A percentile compares a stretch with the other conserved stretches of the same genome.
phyloP scores from a whole-genome alignment of 2,329 filamentous ascomycete species.

The Penicillium sp. region DNA sequence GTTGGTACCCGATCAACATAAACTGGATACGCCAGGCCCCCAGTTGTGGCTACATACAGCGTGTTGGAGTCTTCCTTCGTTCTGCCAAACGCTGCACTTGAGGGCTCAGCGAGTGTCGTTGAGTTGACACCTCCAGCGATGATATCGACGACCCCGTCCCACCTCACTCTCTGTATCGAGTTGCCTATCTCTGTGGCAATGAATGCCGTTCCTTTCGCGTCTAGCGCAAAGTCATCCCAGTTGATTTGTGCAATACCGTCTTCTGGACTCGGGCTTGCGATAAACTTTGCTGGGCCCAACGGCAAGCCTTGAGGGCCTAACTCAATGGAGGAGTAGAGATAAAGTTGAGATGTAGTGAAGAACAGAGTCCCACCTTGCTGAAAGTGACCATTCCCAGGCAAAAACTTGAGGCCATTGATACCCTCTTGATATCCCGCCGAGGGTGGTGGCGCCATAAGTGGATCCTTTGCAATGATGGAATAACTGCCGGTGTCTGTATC shows the following conservation, averaged over 20 bases:
- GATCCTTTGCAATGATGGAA: not conserved
- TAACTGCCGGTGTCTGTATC: conserved; percentile 3
- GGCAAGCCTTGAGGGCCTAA: not conserved
- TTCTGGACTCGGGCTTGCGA: not conserved
- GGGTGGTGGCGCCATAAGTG: not conserved
- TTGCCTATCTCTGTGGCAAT: not conserved
- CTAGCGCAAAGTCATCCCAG: not conserved
- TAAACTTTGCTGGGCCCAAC: not conserved
- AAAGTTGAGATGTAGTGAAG: not conserved
- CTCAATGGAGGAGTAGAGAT: not conserved
- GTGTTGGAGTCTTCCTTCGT: not conserved
- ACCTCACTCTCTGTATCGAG: not conserved
- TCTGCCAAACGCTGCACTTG: not conserved
- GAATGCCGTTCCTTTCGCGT: not conserved
- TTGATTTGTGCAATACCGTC: not conserved
- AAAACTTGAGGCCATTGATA: conserved; percentile 9
- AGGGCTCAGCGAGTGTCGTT: not conserved
- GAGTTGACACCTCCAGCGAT: not conserved
- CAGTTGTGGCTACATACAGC: not conserved
- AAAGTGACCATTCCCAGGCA: too few species aligned
- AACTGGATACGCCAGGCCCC: not conserved
- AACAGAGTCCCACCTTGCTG: not conserved
- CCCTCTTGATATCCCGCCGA: not conserved
- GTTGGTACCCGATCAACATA: too few species aligned
- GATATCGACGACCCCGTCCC: not conserved